A percentile compares a stretch with the other conserved stretches of the same genome.
These are phyloP conservation scores for Lactarius hatsudake DNA, from an alignment of 768 basidiomycete genomes.

Conservation along the genomic window DNA sequence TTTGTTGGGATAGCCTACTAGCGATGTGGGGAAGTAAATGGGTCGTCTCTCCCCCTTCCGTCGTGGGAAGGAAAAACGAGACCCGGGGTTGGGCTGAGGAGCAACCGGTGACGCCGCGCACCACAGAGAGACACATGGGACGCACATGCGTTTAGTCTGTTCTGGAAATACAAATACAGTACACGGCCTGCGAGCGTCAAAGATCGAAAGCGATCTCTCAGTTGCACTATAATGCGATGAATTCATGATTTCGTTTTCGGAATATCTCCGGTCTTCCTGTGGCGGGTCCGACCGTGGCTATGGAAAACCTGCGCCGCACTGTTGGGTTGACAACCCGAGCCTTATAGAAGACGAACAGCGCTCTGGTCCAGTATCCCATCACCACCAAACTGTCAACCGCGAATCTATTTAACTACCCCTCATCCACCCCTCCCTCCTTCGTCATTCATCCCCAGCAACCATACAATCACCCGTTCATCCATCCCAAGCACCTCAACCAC, in stretches of 20 bases:
- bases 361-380: not conserved
- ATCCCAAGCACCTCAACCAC: not conserved
- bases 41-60: not conserved
- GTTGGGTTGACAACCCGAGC: not conserved
- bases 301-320: not conserved
- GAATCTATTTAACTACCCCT: conserved; percentile 18
- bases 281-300: conserved; percentile 4
- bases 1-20: not conserved
- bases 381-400: not conserved
- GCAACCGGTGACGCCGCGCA: not conserved
- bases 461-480: not conserved
- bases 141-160: conserved; percentile 3
- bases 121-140: not conserved
- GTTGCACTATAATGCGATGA: not conserved
- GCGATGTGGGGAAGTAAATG: not conserved
- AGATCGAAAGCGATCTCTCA: not conserved
- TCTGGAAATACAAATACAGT: not conserved
- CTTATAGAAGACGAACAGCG: not conserved
- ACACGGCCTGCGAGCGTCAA: not conserved
- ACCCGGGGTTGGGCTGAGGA: not conserved
- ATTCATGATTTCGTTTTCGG: not conserved
- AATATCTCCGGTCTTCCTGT: not conserved
- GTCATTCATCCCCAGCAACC: not conserved
- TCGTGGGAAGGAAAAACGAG: not conserved
- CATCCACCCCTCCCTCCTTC: not conserved